Evolutionary conservation across 352 stramenopile species (phyloP).

Genomic region (Aphanomyces stellatus): DNA sequence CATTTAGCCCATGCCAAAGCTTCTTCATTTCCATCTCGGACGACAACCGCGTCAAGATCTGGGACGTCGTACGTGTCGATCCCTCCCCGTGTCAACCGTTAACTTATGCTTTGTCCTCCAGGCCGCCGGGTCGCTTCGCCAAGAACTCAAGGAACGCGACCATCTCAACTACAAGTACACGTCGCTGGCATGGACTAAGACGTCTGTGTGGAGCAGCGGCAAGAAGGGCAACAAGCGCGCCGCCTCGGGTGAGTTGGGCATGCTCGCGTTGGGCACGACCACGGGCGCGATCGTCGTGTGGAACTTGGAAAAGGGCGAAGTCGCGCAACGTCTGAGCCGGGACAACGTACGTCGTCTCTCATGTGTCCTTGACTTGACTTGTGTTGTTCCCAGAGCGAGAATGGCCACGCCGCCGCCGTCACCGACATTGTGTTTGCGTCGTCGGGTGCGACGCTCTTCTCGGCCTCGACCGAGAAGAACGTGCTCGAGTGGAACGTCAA

Average conservation of each 20-base stretch:
- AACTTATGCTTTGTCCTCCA: conserved; percentile 10
- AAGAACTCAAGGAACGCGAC: conserved; percentile 76
- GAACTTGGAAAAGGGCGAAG: conserved; percentile 58
- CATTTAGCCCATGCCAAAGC: conserved; percentile 59
- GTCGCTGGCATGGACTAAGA: conserved; percentile 53
- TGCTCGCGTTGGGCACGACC: conserved; percentile 66
- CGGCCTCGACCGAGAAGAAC: conserved; percentile 60
- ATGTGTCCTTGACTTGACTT: background rate
- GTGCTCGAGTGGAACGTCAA: conserved; percentile 70
- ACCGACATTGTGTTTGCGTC: conserved; percentile 65
- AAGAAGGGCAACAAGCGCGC: conserved; percentile 25
- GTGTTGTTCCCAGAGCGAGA: conserved; percentile 28
- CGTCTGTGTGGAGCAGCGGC: conserved; percentile 21
- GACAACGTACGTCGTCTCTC: conserved; percentile 23
- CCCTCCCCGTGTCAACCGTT: too few species aligned
- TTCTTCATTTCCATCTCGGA: conserved; percentile 72
- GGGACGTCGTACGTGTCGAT: conserved; percentile 56
- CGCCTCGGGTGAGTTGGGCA: conserved; percentile 25
- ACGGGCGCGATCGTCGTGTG: conserved; percentile 56
- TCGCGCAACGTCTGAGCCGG: conserved; percentile 46
- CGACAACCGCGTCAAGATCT: conserved; percentile 77
- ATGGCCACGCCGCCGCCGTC: conserved; percentile 36
- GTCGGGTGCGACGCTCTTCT: conserved; percentile 57
- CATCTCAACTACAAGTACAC: conserved; percentile 82
- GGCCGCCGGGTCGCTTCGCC: conserved; percentile 47